Base-by-base conservation (phyloP, 2,329 filamentous ascomycete species). In the Zymoseptoria tritici region DNA sequence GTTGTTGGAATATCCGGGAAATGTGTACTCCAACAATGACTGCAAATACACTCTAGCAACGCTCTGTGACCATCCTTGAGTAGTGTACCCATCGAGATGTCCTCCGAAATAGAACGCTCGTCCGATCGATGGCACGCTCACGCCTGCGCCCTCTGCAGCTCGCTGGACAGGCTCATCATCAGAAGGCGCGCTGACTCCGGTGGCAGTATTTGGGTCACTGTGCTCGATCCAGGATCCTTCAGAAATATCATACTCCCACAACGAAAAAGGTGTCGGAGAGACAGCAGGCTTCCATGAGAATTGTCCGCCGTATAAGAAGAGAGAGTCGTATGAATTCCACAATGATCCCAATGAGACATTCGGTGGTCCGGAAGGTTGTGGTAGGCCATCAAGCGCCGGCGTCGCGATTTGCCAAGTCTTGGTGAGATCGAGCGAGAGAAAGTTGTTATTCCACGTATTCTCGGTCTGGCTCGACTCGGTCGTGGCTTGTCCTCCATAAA, bases 21-120 rank as follows among this genome's bases (percentile, higher is more conserved):
- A 88, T 0, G 88, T 91, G 67, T 87, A 92, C 68, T 92, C 88
- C 13, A 91, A 76, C 29, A 92, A 75, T 52, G 85, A 89, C 74
- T 86, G 90, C 51, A 92, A 75, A 70, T 91, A 92, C 0, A 90
- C 77, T 4, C 88, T 79, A 0, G 78, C 74, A 21, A 84, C 78
- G 57, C 83, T 80, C 55, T 82, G 81, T n/a, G 85, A 85, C 89
- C 89, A 91, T 11, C 85, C 87, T 64, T 79, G 72, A 1, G 83
- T 85, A 0, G 82, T 85, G 61, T 82, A 81, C 24, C 77, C 79
- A 70, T 92, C 88, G 5, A 89, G 76, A 72, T 91, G 89, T 0
- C 89, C 89, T 24, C 88, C 89, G 73, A 92, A 92, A 71, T 90
- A 92, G 79, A 85, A 92, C 31, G 86, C 89, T 53, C 87, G 75